These are phyloP conservation scores for Thalassiosira exigua DNA, from an alignment of 352 stramenopile species.

Conservation along the genomic window DNA sequence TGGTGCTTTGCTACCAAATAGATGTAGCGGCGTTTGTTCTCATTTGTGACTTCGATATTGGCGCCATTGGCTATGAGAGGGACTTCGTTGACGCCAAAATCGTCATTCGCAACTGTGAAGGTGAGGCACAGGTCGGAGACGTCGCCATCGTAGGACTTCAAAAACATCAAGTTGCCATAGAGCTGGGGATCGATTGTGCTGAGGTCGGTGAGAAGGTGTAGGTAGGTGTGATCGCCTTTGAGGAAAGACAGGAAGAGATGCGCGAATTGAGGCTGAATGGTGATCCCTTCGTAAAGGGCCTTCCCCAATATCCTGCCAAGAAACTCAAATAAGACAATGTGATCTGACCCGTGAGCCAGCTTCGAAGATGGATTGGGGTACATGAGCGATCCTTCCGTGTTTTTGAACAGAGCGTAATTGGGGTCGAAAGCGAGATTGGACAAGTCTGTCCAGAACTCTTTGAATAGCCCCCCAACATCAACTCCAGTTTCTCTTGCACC, in stretches of 20 bases:
- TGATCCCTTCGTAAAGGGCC: constrained; percentile 94
- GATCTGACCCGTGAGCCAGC: constrained; percentile 89
- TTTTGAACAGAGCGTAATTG: constrained; percentile 91
- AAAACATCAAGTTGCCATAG: constrained; percentile 96
- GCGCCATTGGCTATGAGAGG: constrained; percentile 91
- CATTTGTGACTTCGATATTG: constrained; percentile 93
- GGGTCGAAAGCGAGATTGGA: constrained; percentile 91
- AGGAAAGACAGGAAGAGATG: constrained; percentile 94
- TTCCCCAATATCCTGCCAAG: constrained; percentile 84
- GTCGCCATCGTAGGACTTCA: constrained; percentile 94
- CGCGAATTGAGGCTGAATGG: constrained; percentile 94
- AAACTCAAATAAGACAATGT: constrained; percentile 94
- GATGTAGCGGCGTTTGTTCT: constrained; percentile 95
- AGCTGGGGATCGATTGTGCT: constrained; percentile 92
- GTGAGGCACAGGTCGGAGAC: constrained; percentile 87
- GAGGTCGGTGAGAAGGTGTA: constrained; percentile 93
- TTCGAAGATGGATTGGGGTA: constrained; percentile 93
- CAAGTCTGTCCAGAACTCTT: constrained; percentile 95
- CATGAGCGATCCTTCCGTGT: constrained; percentile 79
- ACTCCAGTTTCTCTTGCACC: constrained; percentile 88
- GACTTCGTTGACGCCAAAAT: constrained; percentile 89
- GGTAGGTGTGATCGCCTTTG: constrained; percentile 85
- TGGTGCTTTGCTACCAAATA: constrained; percentile 95
- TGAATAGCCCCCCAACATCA: constrained; percentile 96
- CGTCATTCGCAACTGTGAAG: constrained; percentile 88